These are phyloP conservation scores for Diospyros kaki DNA, from an alignment of 148 eudicot genomes.

Conservation along the genomic window DNA sequence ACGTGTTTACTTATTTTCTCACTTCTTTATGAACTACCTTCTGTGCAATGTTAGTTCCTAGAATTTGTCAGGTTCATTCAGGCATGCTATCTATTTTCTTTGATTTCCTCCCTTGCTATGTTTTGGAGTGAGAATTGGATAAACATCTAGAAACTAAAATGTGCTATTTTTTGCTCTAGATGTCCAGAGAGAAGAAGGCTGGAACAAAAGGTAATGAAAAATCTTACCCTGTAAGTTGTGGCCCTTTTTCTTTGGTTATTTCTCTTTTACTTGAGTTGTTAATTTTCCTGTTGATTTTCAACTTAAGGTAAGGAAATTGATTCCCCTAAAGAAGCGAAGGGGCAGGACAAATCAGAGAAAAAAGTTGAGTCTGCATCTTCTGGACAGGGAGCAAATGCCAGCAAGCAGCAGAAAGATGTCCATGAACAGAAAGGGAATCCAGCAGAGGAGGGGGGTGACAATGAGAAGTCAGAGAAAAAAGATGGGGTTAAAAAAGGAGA, in stretches of 20 bases:
- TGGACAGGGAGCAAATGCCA: conserved; percentile 23
- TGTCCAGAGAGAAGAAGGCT: conserved; percentile 54
- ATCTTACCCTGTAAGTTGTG: background rate
- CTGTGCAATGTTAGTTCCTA: background rate
- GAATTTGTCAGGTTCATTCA: background rate
- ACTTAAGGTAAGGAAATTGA: conserved; percentile 37
- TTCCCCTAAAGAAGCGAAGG: conserved; percentile 39
- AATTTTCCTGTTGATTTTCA: background rate
- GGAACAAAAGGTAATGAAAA: conserved; percentile 48
- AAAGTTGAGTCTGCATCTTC: conserved; percentile 30
- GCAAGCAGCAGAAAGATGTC: conserved; percentile 35
- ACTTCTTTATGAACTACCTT: background rate
- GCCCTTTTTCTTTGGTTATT: background rate
- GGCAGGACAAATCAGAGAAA: conserved; percentile 36
- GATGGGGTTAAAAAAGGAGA: conserved; percentile 24
- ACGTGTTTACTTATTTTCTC: background rate
- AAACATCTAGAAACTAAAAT: background rate
- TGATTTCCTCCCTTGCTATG: conserved; percentile 2
- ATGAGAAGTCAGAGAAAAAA: conserved; percentile 28
- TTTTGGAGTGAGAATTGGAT: background rate
- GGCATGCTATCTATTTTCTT: background rate
- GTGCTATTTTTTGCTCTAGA: conserved; percentile 28
- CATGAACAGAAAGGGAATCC: conserved; percentile 20
- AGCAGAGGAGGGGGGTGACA: conserved; percentile 27
- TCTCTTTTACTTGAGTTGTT: background rate